phyloP scores from a whole-genome alignment of 2,329 filamentous ascomycete species.

The Penicillium sp. region DNA sequence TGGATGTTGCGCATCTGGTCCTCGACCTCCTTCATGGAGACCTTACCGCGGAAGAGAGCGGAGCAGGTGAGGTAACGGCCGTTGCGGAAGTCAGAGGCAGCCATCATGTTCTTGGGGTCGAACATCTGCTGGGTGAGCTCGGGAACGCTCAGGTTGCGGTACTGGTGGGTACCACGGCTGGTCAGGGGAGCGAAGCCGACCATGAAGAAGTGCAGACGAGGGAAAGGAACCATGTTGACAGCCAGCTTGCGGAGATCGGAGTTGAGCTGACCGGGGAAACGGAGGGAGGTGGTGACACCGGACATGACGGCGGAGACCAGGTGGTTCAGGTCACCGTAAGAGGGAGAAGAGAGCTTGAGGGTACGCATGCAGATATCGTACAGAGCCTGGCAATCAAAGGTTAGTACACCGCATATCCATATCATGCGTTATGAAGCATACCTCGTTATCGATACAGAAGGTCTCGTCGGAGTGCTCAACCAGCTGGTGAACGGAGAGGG shows the following conservation, averaged over 20 bases:
- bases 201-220: constrained; percentile 99
- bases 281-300: constrained; percentile 95
- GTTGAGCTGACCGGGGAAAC: constrained; percentile 99
- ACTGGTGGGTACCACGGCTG: constrained; percentile 85
- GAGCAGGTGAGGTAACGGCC: constrained; percentile 99
- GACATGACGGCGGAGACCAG: constrained; percentile 99
- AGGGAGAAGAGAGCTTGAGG: constrained; percentile 97
- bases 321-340: constrained; percentile 99
- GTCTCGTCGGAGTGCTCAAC: constrained; percentile 99
- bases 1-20: constrained; percentile 99
- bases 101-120: constrained; percentile 99
- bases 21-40: constrained; percentile 99
- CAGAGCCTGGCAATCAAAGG: constrained; percentile 62
- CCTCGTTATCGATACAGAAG: constrained; percentile 99
- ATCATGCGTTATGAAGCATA: constrained; percentile 28
- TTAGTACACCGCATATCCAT: not conserved
- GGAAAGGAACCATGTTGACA: constrained; percentile 99
- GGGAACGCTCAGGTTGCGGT: constrained; percentile 95
- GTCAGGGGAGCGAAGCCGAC: constrained; percentile 98
- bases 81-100: constrained; percentile 99
- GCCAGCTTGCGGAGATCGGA: constrained; percentile 99
- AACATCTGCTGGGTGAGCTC: constrained; percentile 99
- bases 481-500: constrained; percentile 96
- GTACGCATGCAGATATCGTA: constrained; percentile 99
- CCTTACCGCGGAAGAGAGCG: constrained; percentile 99